Base-by-base conservation (phyloP, 129 eudicot species). In the Lonicera japonica region DNA sequence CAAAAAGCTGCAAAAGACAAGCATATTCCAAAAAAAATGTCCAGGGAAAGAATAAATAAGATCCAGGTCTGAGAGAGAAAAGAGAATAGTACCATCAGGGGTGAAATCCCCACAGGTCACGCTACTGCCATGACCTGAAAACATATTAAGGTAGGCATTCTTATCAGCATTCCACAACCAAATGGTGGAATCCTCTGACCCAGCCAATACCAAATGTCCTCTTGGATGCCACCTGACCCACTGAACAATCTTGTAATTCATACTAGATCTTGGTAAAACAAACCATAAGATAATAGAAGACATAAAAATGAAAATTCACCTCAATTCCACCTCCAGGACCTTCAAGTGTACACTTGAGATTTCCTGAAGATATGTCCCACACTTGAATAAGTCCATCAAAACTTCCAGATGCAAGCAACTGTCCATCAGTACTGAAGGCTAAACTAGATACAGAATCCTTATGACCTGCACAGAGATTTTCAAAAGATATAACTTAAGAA, bases 151-250 rank as follows among this genome's bases (percentile, higher is more conserved):
- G 70, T 68, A 85, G 0, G 74, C 76, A 45, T 61, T 68, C 70
- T 68, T 85, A 82, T 94, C 99, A 29, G 99, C 96, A 73, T 88
- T 88, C 99, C 96, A 94, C 96, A 94, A 85, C 95, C 96, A 88
- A 67, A 79, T 82, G 67, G 83, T 73, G 34, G 86, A 79, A 85
- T 94, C 99, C 67, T 88, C 95, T 59, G 96, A 88, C 66, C 96
- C 99, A 61, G 96, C 96, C 77, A 94, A 71, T 64, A 94, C 76
- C 64, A 85, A 52, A 71, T 83, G 95, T 74, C 99, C 99, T 67
- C 82, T 86, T 55, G 99, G 96, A 81, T 94, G 99, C 99, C 99
- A 94, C 80, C 73, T 83, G 69, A 94, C 79, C 99, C 99, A 94
- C 99, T 94, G 77, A 64, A 67, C 21, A 72, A 13, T 9, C 66